Evolutionary conservation across 1,284 basidiomycete genomes (phyloP), one percentile per base, ranked within the genome.

Genomic region (Pterulicium gracile): DNA sequence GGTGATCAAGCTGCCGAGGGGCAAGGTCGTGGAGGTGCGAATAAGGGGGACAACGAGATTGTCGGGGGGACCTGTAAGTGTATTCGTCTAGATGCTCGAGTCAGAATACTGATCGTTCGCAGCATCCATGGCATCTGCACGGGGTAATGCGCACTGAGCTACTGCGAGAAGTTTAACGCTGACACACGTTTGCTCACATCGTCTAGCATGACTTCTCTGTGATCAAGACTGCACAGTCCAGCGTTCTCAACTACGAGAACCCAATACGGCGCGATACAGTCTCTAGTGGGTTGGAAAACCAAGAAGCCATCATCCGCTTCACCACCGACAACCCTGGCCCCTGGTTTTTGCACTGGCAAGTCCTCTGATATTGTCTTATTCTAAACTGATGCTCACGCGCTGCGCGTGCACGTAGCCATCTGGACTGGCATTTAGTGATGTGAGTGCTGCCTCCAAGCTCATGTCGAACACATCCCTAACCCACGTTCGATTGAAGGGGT

Each of bases 281-380:
- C 17, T 58, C 47, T 20, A 62, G 56, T 4, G 67, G 66, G 20
- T 46, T 21, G 3, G 46, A 41, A 1, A 56, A 55, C 0, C 65
- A 69, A 47, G 67, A 65, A 35, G 64, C 65, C 3, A 72, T 67
- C 0, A 55, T 72, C 48, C 61, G 70, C 3, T 72, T 65, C 42
- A 50, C 49, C 24, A 66, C 65, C 1, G 54, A 63, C 47, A 67
- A 66, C 32, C 52, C 59, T 15, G 27, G 27, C 15, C 12, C 27
- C 15, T 34, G 27, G 27, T 34, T 34, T 15, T 15, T 34, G 10
- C 27, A 34, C 15, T 34, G 27, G 12, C 27, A 34, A 10, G 15
- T 34, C 15, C 12, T 34, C 10, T 15, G 15, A 34, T 15, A 10
- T 34, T 34, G 15, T 15, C 10, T 34, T 34, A n/a, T n/a, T n/a